phyloP scores from a whole-genome alignment of 371 early-diverging fungal species.

The Haplosporangium sp. region DNA sequence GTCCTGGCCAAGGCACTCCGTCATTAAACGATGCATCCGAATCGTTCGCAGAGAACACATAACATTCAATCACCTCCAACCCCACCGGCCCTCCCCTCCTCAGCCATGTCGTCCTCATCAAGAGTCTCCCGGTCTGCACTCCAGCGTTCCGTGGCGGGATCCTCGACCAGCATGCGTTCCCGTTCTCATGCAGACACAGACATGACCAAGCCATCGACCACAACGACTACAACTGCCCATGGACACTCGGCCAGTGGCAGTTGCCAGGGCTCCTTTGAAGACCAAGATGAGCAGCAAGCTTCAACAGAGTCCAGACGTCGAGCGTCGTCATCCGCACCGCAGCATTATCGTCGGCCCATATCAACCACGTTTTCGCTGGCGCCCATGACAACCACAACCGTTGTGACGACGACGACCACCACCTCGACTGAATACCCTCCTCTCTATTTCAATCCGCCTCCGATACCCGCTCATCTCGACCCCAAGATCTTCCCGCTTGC shows the following conservation, averaged over 20 bases:
- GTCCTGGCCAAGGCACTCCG: neutral
- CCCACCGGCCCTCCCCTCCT: slow-evolving; percentile 30
- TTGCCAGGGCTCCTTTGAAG: too few species aligned
- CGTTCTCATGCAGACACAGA: too few species aligned
- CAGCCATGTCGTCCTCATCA: slow-evolving; percentile 17
- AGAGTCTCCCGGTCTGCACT: slow-evolving; percentile 26
- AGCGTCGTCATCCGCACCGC: slow-evolving; percentile 13
- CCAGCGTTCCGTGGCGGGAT: slow-evolving; percentile 12
- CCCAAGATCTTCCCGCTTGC: slow-evolving; percentile 67
- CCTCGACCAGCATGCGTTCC: neutral
- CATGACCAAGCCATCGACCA: too few species aligned
- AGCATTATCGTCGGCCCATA: slow-evolving; percentile 38
- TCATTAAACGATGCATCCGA: slow-evolving; percentile 16
- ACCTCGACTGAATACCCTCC: slow-evolving; percentile 71
- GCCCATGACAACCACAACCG: slow-evolving; percentile 61
- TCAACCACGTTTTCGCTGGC: slow-evolving; percentile 57
- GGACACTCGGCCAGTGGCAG: too few species aligned
- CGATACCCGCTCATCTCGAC: slow-evolving; percentile 58
- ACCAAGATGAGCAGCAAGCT: neutral
- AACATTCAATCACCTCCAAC: slow-evolving; percentile 42
- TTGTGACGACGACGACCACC: slow-evolving; percentile 74
- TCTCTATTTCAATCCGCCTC: slow-evolving; percentile 60
- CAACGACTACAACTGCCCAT: too few species aligned
- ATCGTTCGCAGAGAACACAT: slow-evolving; percentile 18
- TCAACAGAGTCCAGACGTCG: slow-evolving; percentile 6